Evolutionary conservation across 2,329 filamentous ascomycete genomes (phyloP).

Genomic region (Colletotrichum sp.): DNA sequence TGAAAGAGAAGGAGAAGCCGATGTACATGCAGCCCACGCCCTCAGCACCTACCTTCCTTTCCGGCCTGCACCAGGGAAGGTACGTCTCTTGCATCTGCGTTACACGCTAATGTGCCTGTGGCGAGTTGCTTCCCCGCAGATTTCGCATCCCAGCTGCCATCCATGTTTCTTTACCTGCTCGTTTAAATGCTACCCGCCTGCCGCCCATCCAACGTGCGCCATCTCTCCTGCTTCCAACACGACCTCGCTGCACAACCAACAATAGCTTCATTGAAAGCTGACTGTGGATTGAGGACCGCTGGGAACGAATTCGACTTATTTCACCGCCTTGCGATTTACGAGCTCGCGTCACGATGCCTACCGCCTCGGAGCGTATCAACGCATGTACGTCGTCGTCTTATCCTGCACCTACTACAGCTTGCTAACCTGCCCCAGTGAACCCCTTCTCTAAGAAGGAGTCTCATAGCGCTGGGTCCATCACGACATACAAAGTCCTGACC

Average conservation of each 20-base stretch:
- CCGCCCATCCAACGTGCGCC: neutral
- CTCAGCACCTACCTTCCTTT: neutral
- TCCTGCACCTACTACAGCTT: neutral
- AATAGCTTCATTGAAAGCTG: neutral
- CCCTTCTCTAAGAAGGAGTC: slow-evolving; percentile 76
- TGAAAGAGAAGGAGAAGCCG: neutral
- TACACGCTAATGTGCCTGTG: slow-evolving; percentile 20
- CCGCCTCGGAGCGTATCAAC: slow-evolving; percentile 15
- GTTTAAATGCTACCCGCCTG: slow-evolving; percentile 9
- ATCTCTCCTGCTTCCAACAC: neutral
- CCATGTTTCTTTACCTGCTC: neutral
- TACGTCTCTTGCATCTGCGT: slow-evolving; percentile 6
- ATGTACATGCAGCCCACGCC: neutral
- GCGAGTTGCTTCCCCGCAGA: slow-evolving; percentile 19
- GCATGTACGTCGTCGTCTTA: slow-evolving; percentile 10
- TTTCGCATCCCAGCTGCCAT: slow-evolving; percentile 5
- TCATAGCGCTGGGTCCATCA: slow-evolving; percentile 65
- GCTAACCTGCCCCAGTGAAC: slow-evolving; percentile 60
- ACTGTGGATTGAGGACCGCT: neutral
- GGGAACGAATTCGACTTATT: neutral
- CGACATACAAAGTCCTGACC: slow-evolving; percentile 78
- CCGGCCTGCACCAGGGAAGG: neutral
- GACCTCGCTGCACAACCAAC: neutral
- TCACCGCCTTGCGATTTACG: neutral
- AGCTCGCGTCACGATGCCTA: slow-evolving; percentile 6